Evolutionary conservation across 1,139 yeast species (phyloP).

Genomic region (Torulaspora globosa): DNA sequence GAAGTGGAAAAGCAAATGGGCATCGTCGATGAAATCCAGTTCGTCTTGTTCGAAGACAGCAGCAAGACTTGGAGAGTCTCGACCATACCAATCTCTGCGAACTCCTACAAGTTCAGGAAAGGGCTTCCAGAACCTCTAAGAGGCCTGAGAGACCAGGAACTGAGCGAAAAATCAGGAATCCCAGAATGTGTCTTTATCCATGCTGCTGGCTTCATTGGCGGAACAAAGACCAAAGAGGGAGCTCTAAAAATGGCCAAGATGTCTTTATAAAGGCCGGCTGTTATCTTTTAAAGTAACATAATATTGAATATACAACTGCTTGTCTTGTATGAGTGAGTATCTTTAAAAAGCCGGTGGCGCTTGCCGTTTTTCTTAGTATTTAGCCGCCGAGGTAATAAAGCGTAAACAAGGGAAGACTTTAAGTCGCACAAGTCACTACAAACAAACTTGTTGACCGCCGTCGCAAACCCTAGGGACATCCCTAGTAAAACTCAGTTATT

Average conservation of each 20-base stretch:
- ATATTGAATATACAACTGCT: too few species aligned
- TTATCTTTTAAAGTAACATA: neutral
- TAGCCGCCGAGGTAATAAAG: too few species aligned
- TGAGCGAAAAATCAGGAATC: conserved; percentile 69
- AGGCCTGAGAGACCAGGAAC: conserved; percentile 84
- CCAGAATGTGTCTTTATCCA: conserved; percentile 87
- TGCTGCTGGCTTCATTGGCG: conserved; percentile 97
- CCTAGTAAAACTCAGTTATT: too few species aligned
- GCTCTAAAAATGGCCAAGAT: conserved; percentile 71
- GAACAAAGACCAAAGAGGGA: conserved; percentile 75
- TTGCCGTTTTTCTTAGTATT: too few species aligned
- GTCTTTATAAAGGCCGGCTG: conserved; percentile 37
- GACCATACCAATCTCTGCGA: conserved; percentile 72
- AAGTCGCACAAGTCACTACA: too few species aligned
- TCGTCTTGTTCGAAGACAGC: conserved; percentile 75
- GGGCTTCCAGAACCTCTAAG: conserved; percentile 90
- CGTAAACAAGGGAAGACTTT: too few species aligned
- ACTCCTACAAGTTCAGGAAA: conserved; percentile 78
- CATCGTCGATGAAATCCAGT: conserved; percentile 56
- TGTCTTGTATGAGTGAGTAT: too few species aligned
- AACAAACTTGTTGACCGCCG: too few species aligned
- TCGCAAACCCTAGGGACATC: too few species aligned
- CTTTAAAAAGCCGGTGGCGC: too few species aligned
- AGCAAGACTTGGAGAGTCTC: conserved; percentile 80
- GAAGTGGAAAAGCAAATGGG: conserved; percentile 61